Conservation (phyloP, 1,284 basidiomycete species). For the Austropuccinia psidii region DNA sequence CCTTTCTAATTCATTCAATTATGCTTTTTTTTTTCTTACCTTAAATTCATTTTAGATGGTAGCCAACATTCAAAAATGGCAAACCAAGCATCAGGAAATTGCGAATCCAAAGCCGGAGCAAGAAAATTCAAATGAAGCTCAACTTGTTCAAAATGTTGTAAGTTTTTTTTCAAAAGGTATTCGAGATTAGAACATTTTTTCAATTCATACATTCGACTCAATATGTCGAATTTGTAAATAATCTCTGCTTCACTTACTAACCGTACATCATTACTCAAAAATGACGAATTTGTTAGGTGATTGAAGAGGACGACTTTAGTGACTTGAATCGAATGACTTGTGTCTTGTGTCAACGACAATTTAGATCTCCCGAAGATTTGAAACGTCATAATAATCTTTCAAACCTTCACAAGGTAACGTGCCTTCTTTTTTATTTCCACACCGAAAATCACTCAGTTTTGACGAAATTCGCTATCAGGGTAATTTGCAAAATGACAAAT, state of each 20-base stretch:
- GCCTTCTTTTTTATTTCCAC: slow-evolving; percentile 37
- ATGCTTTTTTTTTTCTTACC: not conserved
- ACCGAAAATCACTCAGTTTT: not conserved
- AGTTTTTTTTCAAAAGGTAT: too few relatives aligned
- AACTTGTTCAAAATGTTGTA: slow-evolving; percentile 59
- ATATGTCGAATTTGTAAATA: not conserved
- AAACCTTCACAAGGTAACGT: slow-evolving; percentile 72
- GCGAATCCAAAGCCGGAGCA: slow-evolving; percentile 39
- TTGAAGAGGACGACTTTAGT: slow-evolving; percentile 41
- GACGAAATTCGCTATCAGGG: slow-evolving; percentile 37
- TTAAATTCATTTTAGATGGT: slow-evolving; percentile 56
- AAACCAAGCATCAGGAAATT: slow-evolving; percentile 37
- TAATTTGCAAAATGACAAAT: slow-evolving; percentile 40
- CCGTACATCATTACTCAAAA: not conserved
- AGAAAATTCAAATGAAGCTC: slow-evolving; percentile 48
- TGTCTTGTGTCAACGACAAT: slow-evolving; percentile 79
- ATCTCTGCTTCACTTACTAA: not conserved
- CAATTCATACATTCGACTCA: not conserved
- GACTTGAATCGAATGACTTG: slow-evolving; percentile 61
- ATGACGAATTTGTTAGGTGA: not conserved
- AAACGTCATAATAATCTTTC: slow-evolving; percentile 81
- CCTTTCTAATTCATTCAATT: not conserved
- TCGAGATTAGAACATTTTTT: slow-evolving; percentile 50
- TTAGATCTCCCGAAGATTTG: slow-evolving; percentile 74
- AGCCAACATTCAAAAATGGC: slow-evolving; percentile 70